phyloP scores from a whole-genome alignment of 176 grass and related monocot species.

The Olyra latifolia region DNA sequence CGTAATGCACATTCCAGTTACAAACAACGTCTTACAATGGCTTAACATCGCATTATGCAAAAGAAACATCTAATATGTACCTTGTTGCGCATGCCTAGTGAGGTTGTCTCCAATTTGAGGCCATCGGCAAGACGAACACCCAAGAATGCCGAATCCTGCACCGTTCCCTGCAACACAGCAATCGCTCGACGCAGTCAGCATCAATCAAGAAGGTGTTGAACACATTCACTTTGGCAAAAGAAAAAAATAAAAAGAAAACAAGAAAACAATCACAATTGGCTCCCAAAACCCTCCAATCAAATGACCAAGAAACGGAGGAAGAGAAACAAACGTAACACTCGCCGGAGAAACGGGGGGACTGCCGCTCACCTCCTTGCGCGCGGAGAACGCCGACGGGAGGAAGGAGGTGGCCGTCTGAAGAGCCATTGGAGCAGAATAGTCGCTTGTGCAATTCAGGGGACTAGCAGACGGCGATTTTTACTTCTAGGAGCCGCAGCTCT shows the following conservation, averaged over 20 bases:
- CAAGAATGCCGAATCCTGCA: constrained; percentile 65
- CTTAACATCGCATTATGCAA: neutral
- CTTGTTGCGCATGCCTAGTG: constrained; percentile 62
- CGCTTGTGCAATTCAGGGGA: neutral
- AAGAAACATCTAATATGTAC: constrained; percentile 3
- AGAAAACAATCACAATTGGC: no score
- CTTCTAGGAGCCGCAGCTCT: neutral
- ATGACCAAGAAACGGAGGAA: neutral
- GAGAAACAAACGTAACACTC: no score
- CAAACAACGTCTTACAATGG: neutral
- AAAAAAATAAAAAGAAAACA: no score
- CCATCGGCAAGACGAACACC: constrained; percentile 55
- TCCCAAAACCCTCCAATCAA: no score
- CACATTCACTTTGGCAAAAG: no score
- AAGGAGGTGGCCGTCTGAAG: constrained; percentile 79
- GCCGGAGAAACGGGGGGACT: neutral
- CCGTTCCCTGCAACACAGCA: constrained; percentile 33
- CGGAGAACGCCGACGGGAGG: constrained; percentile 70
- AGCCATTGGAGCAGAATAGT: constrained; percentile 47
- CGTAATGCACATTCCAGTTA: neutral
- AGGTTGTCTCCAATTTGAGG: constrained; percentile 50
- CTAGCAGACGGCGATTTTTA: neutral
- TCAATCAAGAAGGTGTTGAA: no score
- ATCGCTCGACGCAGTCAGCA: no score
- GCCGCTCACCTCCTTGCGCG: constrained; percentile 66